Base-by-base conservation (phyloP, 2,329 filamentous ascomycete species). In the Laburnicola sp. region DNA sequence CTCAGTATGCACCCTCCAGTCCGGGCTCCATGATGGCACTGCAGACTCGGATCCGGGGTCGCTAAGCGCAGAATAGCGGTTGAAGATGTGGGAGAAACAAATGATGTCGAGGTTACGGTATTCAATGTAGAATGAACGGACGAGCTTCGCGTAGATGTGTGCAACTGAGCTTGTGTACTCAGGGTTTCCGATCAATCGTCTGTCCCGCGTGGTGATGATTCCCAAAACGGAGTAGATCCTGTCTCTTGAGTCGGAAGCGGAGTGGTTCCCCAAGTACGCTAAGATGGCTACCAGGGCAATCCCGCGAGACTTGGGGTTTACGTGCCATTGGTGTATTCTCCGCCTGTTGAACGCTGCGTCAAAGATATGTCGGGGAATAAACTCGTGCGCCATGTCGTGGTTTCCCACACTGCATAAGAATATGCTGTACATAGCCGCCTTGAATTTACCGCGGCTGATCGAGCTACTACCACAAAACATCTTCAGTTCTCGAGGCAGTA, bases 221-320 rank as follows among this genome's bases (percentile, higher is more conserved):
- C 67, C 66, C n/a, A 65, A 55, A 3, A 68, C 61, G 4, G 65
- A 68, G 48, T 64, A 69, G 22, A 68, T 59, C 8, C 63, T 56
- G 45, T 69, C 66, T 56, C 65, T 58, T 8, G 60, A 54, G 32
- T 70, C 66, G 3, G 63, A 60, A 0, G 66, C 65, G 2, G 52
- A 58, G 25, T 68, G 63, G 16, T 69, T 66, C 2, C 67, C 64
- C 7, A 69, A 41, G 28, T 66, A 68, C 7, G 65, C 66, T 50
- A 69, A 53, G 11, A 63, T 61, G 2, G 66, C 62, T 3, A 68
- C 56, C 3, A 70, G 46, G 4, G 55, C 56, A 25, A 67, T 66
- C 4, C 62, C 58, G 11, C 50, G 37, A 1, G 57, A 54, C 2
- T 51, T 44, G 1, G 50, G 53, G 11, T 58, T 56, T 0, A 53